These are phyloP conservation scores for Cordyceps sp. DNA, from an alignment of 2,329 filamentous ascomycete genomes.

Conservation along the genomic window DNA sequence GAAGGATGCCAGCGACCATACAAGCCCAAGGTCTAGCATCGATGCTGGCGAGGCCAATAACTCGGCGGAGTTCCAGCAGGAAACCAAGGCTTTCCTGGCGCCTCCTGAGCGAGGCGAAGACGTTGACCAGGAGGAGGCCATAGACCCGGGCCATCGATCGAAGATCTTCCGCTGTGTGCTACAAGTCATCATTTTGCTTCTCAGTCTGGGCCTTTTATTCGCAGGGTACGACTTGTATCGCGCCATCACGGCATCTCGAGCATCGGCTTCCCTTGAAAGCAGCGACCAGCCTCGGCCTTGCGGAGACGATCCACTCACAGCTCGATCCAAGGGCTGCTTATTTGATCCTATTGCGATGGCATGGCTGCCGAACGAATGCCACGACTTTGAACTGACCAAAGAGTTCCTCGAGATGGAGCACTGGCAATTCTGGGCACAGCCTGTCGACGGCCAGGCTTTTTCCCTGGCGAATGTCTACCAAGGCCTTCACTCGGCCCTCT, in stretches of 20 bases:
- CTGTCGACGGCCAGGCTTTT: background rate
- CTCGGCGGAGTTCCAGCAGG: background rate
- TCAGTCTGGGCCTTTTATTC: background rate
- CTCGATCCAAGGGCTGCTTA: conserved; percentile 1
- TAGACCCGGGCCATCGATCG: background rate
- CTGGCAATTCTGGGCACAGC: background rate
- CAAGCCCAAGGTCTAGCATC: conserved; percentile 1
- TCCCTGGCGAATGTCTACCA: conserved; percentile 2
- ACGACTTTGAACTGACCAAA: conserved; percentile 2
- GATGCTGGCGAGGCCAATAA: background rate
- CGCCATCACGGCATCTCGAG: background rate
- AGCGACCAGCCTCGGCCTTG: background rate
- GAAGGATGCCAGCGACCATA: no score
- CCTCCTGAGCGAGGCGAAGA: background rate
- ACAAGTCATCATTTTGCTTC: background rate
- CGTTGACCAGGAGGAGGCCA: background rate
- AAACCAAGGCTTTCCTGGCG: background rate
- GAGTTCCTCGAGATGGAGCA: conserved; percentile 1
- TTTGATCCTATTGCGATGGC: conserved; percentile 2
- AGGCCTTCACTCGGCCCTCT: conserved; percentile 1
- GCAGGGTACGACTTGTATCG: conserved; percentile 1
- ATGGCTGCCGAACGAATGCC: conserved; percentile 1
- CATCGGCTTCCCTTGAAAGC: background rate
- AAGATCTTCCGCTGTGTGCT: background rate
- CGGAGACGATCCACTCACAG: conserved; percentile 1